Evolutionary conservation across 1,139 yeast species (phyloP).

Genomic region (Eremothecium coryli): DNA sequence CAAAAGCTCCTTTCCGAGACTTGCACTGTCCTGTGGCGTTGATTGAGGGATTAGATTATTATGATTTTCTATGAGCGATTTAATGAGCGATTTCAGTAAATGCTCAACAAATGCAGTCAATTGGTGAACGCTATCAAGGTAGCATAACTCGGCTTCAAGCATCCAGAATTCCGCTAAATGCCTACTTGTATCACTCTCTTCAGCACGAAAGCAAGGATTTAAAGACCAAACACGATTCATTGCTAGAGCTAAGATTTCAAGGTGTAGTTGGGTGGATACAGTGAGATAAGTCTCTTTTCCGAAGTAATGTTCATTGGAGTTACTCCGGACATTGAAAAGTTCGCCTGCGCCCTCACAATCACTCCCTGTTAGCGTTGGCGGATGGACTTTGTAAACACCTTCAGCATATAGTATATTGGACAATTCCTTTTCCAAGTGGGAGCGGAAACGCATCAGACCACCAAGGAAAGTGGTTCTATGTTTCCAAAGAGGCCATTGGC

Average conservation of each 20-base stretch:
- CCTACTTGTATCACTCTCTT: slow-evolving; percentile 79
- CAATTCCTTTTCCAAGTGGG: slow-evolving; percentile 50
- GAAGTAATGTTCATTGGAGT: slow-evolving; percentile 40
- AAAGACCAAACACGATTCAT: slow-evolving; percentile 79
- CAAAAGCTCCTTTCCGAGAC: slow-evolving; percentile 22
- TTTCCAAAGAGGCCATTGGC: slow-evolving; percentile 66
- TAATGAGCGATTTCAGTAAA: slow-evolving; percentile 54
- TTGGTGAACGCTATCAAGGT: slow-evolving; percentile 47
- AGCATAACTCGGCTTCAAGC: slow-evolving; percentile 86
- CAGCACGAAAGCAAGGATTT: slow-evolving; percentile 92
- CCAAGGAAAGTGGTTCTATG: slow-evolving; percentile 64
- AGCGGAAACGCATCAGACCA: slow-evolving; percentile 62
- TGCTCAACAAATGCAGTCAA: slow-evolving; percentile 58
- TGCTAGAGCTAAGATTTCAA: slow-evolving; percentile 73
- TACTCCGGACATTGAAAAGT: slow-evolving; percentile 49
- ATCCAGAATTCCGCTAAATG: slow-evolving; percentile 97
- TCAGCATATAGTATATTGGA: slow-evolving; percentile 44
- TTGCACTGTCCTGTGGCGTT: slow-evolving; percentile 34
- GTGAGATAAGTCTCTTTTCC: slow-evolving; percentile 64
- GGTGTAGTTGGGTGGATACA: slow-evolving; percentile 85
- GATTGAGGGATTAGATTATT: slow-evolving; percentile 37
- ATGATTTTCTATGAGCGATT: slow-evolving; percentile 30
- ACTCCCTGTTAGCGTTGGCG: slow-evolving; percentile 79
- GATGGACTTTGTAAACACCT: slow-evolving; percentile 62
- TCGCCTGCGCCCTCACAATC: slow-evolving; percentile 99